A percentile compares a stretch with the other conserved stretches of the same genome.
phyloP scores from a whole-genome alignment of 345 rosid genomes.

The Ceriops decandra region DNA sequence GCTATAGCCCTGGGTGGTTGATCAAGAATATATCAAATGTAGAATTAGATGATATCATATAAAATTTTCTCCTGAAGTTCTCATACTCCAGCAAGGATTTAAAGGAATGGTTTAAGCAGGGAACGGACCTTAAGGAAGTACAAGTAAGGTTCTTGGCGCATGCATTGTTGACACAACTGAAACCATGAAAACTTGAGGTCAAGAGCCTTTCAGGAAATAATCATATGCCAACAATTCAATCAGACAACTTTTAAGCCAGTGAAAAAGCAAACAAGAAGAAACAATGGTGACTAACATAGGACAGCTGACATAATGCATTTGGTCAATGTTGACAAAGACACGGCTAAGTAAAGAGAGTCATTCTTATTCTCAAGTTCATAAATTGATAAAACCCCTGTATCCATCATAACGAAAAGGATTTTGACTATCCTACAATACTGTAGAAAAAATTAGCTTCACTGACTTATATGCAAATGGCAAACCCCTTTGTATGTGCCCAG shows the following conservation, averaged over 20 bases:
- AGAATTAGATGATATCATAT: background rate
- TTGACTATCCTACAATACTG: too few species aligned
- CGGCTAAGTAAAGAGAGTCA: background rate
- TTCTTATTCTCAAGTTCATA: background rate
- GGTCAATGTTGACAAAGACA: background rate
- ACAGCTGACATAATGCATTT: background rate
- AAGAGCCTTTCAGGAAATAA: conserved; percentile 6
- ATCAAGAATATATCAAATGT: background rate
- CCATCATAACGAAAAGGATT: background rate
- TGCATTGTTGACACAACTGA: conserved; percentile 35
- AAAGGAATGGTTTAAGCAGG: conserved; percentile 6
- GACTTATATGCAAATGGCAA: too few species aligned
- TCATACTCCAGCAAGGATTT: conserved; percentile 1
- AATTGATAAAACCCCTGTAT: background rate
- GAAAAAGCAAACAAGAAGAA: background rate
- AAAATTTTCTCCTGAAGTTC: background rate
- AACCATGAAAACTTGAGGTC: conserved; percentile 19
- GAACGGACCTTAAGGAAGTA: conserved; percentile 34
- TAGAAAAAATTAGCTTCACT: too few species aligned
- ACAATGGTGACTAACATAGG: background rate
- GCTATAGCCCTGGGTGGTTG: background rate
- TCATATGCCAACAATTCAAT: background rate
- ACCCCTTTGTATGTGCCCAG: background rate
- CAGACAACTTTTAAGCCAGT: too few species aligned
- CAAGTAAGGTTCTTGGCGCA: conserved; percentile 27